A percentile compares a stretch with the other conserved stretches of the same genome.
phyloP scores from a whole-genome alignment of 768 basidiomycete genomes.

The Lactifluus subvellereus region DNA sequence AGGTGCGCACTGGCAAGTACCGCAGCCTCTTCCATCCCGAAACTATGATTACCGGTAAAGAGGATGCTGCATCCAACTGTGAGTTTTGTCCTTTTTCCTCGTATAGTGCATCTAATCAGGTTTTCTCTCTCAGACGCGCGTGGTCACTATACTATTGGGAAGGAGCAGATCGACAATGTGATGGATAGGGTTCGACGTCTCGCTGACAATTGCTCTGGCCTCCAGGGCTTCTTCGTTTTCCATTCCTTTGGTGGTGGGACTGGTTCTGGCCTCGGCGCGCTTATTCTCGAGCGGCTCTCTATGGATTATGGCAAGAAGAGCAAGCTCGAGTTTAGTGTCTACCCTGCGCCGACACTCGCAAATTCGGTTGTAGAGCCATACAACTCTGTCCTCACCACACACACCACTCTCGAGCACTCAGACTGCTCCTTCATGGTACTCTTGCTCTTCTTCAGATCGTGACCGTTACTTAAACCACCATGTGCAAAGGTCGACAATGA shows the following conservation, averaged over 20 bases:
- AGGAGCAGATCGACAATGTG: slow-evolving; percentile 94
- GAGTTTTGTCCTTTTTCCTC: slow-evolving; percentile 27
- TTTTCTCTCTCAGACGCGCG: slow-evolving; percentile 72
- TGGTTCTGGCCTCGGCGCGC: slow-evolving; percentile 97
- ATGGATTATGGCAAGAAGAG: slow-evolving; percentile 99
- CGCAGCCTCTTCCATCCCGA: slow-evolving; percentile 98
- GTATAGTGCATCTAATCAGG: neutral
- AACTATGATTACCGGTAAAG: slow-evolving; percentile 96
- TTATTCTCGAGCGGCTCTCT: slow-evolving; percentile 93
- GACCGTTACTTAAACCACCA: neutral
- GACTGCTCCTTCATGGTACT: slow-evolving; percentile 99
- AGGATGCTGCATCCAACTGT: slow-evolving; percentile 99
- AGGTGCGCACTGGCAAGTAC: slow-evolving; percentile 94
- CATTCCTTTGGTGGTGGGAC: slow-evolving; percentile 99
- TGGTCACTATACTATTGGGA: slow-evolving; percentile 98
- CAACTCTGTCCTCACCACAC: slow-evolving; percentile 96
- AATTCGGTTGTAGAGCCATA: slow-evolving; percentile 99
- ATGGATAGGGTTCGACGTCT: slow-evolving; percentile 97
- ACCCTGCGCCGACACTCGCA: slow-evolving; percentile 90
- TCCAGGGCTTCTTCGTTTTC: slow-evolving; percentile 99
- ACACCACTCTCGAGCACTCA: slow-evolving; percentile 99
- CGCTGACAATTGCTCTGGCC: slow-evolving; percentile 95
- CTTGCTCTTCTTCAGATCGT: neutral
- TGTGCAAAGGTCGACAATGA: slow-evolving; percentile 48
- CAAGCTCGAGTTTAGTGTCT: slow-evolving; percentile 97